Evolutionary conservation across 192 early-diverging fungal genomes (phyloP).

Genomic region (Irineochytrium annulatum): DNA sequence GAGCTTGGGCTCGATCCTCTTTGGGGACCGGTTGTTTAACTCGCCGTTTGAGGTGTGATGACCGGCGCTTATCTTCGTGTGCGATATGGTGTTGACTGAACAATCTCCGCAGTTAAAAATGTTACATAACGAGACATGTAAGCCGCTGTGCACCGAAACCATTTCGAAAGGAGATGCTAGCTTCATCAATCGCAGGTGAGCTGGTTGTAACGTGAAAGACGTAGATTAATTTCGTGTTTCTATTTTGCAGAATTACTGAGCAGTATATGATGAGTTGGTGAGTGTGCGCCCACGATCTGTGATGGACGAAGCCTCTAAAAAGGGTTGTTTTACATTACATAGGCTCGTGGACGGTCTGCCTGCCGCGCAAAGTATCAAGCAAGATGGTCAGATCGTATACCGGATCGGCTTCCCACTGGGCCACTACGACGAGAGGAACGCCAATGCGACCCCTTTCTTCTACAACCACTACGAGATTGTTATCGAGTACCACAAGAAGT

Average conservation of each 20-base stretch:
- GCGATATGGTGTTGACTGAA: neutral
- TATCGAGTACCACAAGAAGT: slow-evolving; percentile 74
- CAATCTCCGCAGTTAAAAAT: slow-evolving; percentile 51
- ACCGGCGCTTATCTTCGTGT: too few species aligned
- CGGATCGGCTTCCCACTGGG: slow-evolving; percentile 83
- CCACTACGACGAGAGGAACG: slow-evolving; percentile 5
- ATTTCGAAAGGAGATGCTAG: slow-evolving; percentile 66
- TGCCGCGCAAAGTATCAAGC: slow-evolving; percentile 51
- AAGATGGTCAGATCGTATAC: slow-evolving; percentile 63
- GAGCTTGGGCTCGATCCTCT: slow-evolving; percentile 86
- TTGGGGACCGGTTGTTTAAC: slow-evolving; percentile 90
- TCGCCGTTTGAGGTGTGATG: slow-evolving; percentile 68
- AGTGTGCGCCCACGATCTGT: neutral
- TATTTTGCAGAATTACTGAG: slow-evolving; percentile 42
- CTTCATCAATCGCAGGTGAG: slow-evolving; percentile 75
- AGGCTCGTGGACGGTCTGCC: slow-evolving; percentile 87
- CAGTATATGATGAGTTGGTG: slow-evolving; percentile 44
- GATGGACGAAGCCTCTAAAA: neutral
- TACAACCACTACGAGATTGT: slow-evolving; percentile 87
- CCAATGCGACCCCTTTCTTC: slow-evolving; percentile 39
- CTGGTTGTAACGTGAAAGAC: neutral
- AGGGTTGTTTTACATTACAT: slow-evolving; percentile 15
- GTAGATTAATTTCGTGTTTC: neutral
- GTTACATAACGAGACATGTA: slow-evolving; percentile 52
- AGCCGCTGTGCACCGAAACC: slow-evolving; percentile 55